phyloP scores from a whole-genome alignment of 2,329 filamentous ascomycete species.

The Leptographium lundbergii region DNA sequence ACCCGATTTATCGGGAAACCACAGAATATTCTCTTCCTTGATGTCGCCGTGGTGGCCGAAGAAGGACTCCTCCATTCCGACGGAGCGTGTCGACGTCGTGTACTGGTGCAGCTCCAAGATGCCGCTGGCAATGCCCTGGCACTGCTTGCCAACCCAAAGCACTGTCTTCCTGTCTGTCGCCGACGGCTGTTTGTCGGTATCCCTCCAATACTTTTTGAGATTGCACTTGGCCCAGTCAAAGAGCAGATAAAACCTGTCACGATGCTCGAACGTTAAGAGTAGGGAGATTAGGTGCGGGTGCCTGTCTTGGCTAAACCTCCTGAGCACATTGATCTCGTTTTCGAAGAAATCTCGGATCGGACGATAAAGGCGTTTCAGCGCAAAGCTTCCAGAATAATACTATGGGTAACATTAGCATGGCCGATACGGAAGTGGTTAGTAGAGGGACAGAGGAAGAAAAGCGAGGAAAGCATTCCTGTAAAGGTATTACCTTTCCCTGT shows the following conservation, averaged over 20 bases:
- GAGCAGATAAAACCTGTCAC: constrained; percentile 7
- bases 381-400: background rate
- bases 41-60: constrained; percentile 13
- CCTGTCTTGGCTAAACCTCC: constrained; percentile 6
- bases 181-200: background rate
- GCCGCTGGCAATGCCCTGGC: background rate
- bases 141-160: background rate
- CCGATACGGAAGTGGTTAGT: too few species aligned
- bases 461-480: too few species aligned
- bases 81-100: background rate
- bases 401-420: too few species aligned
- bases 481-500: too few species aligned
- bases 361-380: background rate
- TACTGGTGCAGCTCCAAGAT: background rate
- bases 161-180: background rate
- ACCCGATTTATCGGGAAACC: constrained; percentile 3
- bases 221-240: constrained; percentile 12
- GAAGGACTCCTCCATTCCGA: background rate
- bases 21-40: constrained; percentile 15
- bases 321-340: constrained; percentile 11
- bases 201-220: constrained; percentile 7
- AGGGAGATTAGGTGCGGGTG: constrained; percentile 13
- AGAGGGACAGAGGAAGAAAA: too few species aligned
- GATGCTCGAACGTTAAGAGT: constrained; percentile 10
- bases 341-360: background rate